Base-by-base conservation (phyloP, 257 asterid genomes). In the Fraxinus anomala region DNA sequence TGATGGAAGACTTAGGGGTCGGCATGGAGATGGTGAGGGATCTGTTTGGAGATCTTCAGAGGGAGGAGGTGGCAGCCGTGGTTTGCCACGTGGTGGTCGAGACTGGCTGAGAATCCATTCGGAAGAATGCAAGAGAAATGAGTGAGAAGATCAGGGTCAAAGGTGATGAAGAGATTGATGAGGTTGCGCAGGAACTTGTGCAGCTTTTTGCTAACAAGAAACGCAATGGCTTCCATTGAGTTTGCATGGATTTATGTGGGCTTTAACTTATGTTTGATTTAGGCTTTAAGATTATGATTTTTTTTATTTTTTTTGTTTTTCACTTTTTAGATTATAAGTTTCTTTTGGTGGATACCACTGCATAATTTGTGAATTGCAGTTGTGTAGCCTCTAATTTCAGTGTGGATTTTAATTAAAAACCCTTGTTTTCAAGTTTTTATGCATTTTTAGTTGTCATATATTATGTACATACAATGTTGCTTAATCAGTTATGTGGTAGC, bases 151-250 rank as follows among this genome's bases (percentile, higher is more conserved):
- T 88, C 12, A 80, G 26, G 34, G 67, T 54, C 1, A 72, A 84
- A 26, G 88, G 82, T 1, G 88, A 86, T 42, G 79, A 84, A 26
- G 92, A 86, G 73, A 83, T 84, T 5, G 90, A 88, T 28, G 80
- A 72, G 2, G 86, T 84, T 19, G 89, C 77, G 7, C 26, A 76
- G 21, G 84, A 80, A 77, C n/a, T 88, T 24, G 68, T 79, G 23
- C 79, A 78, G 73, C 75, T 83, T 51, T 83, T 83, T 47, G 17
- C 10, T 2, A 39, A 5, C 16, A 51, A 24, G 54, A 73, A 23
- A 5, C 11, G 31, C 66, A 71, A 70, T 73, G 82, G 83, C 6
- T 66, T 65, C 39, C 59, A 65, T 34, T 65, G 31, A 69, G 47
- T 69, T 69, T 37, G 34, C 24, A 28, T 33, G n/a, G 1, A 26